Evolutionary conservation across 148 eudicot species (phyloP), one percentile per base, ranked within the genome.

Genomic region (Euryodendron excelsum): DNA sequence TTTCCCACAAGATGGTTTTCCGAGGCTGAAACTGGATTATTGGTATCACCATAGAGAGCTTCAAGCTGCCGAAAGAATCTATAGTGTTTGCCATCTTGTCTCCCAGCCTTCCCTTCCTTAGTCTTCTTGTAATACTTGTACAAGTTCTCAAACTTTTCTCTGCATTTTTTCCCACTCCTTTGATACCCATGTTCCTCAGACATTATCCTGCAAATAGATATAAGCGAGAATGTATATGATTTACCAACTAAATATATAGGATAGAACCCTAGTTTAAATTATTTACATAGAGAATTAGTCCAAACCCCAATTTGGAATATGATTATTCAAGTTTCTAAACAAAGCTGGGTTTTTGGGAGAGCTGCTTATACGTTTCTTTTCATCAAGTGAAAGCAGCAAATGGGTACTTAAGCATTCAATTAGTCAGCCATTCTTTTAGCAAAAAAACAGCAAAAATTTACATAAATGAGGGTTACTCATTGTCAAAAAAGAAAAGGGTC

Each of bases 111-210:
- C 10, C 99, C 97, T 78, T 92, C 99, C 71, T 91, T 96, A 33
- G 99, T 96, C 79, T 96, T 96, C 88, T 93, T 96, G 91, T 96
- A 96, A 55, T 96, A 96, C 74, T 96, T 96, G 89, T 93, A 93
- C 80, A 96, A 75, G 73, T 96, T 96, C 82, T 93, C 99, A 71
- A 96, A 96, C 74, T 96, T 96, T 76, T 96, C 99, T 79, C 97
- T 90, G 86, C 99, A 96, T 85, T 96, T 96, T 75, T 96, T 96
- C 65, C 99, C 98, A 82, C 93, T 96, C 78, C 99, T 92, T 89
- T 96, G 98, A 68, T 93, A 93, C 47, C 98, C 98, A 87, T 96
- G 90, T 69, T 96, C 99, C 71, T 92, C 98, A 30, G 76, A 89
- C 98, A 96, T 89, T 58, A 92, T 88, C 92, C 99, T 96, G 83